Evolutionary conservation across 169 alveolate genomes (phyloP), one percentile per base, ranked within the genome.

Genomic region (Plasmodium malariae): DNA sequence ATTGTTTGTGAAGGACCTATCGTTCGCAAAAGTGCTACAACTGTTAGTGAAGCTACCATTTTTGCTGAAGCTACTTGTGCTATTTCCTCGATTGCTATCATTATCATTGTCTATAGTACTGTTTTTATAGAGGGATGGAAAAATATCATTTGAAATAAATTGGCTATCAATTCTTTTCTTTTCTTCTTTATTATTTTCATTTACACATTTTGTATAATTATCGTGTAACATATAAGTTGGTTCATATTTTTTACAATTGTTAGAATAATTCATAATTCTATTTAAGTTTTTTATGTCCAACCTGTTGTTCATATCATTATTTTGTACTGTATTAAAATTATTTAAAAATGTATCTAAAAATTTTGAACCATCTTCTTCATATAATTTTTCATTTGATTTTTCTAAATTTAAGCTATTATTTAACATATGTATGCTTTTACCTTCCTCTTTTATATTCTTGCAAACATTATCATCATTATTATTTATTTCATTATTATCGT

Each of bases 321-420:
- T 51, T 19, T 26, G 59, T 55, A 3, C 26, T 17, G 40, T 14
- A 45, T 45, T 54, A 37, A 55, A 73, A 73, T 54, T 73, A 73
- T 73, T 71, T 51, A 57, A 14, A 71, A 51, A 48, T 7, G 85
- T 12, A 30, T 49, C 21, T 34, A 24, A 62, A n/a, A 9, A 36
- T 7, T 14, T 54, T 21, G 60, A 7, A 28, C 57, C 37, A 6
- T 19, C 87, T 43, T 55, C 57, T 36, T 26, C 43, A 34, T 19
- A 17, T 19, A 73, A 14, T 24, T 48, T 55, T 3, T 28, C 51
- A 43, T 49, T 63, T 7, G 19, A 17, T 19, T 37, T 21, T 55
- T 57, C 72, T 21, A 30, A 7, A 62, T n/a, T 45, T 21, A 28
- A 30, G 51, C 34, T 28, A 57, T 73, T 73, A 32, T n/a, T n/a